Evolutionary conservation across 2,329 filamentous ascomycete genomes (phyloP).

Genomic region (Aspergillus latus): DNA sequence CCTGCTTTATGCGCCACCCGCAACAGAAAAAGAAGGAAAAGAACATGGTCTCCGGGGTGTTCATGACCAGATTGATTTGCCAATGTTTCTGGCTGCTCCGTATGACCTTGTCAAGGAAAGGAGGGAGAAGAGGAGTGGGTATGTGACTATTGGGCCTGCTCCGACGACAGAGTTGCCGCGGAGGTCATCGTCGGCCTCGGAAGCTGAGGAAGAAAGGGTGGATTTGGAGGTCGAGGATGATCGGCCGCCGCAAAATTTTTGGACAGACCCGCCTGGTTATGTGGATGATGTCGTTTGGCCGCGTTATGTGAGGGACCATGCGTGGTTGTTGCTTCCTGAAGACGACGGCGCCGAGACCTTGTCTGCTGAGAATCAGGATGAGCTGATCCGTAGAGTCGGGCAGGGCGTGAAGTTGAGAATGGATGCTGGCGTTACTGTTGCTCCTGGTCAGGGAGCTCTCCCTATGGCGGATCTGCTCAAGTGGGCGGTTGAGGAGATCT

Average conservation of each 20-base stretch:
- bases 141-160: constrained; percentile 48
- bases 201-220: constrained; percentile 10
- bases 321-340: constrained; percentile 71
- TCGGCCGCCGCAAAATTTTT: constrained; percentile 70
- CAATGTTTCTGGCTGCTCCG: constrained; percentile 73
- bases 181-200: background rate
- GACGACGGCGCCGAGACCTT: constrained; percentile 46
- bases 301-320: constrained; percentile 80
- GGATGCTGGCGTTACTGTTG: constrained; percentile 47
- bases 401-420: constrained; percentile 44
- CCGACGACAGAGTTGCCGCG: constrained; percentile 22
- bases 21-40: constrained; percentile 1
- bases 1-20: constrained; percentile 66
- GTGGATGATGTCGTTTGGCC: constrained; percentile 96
- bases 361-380: constrained; percentile 19
- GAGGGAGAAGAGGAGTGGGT: constrained; percentile 45
- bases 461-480: constrained; percentile 63
- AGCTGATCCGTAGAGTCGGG: constrained; percentile 32
- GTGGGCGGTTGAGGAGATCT: constrained; percentile 67
- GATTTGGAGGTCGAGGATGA: constrained; percentile 35
- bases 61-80: constrained; percentile 61
- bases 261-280: constrained; percentile 91
- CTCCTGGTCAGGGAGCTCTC: constrained; percentile 54
- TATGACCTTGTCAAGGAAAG: constrained; percentile 50
- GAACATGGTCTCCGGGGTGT: constrained; percentile 30